Base-by-base conservation (phyloP, 192 early-diverging fungal species). In the Dimargaris xerosporica region DNA sequence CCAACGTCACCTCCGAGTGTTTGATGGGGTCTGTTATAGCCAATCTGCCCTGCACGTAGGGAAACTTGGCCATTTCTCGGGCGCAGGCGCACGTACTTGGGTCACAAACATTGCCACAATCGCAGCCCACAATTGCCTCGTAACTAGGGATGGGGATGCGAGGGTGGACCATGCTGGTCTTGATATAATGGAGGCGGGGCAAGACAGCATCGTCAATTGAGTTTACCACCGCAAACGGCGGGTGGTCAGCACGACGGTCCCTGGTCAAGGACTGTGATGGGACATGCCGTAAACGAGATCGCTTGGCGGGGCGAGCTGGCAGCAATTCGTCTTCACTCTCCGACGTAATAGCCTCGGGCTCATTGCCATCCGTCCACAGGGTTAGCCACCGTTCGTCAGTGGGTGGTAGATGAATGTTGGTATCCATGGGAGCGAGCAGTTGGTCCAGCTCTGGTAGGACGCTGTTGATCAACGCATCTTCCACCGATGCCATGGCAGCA, bases 221-320 rank as follows among this genome's bases (percentile, higher is more conserved):
- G 54, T 55, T 55, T 25, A 55, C 21, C 4, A 55, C 28, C n/a
- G 54, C 23, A 29, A 55, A 26, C 23, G 54, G 54, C 5, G 54
- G 28, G 16, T 17, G 54, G 54, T 50, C 17, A 5, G 17, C 25
- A 21, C 47, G 4, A 5, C 47, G 47, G 47, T 17, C 47, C 19
- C 19, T 17, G 19, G 7, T 1, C 17, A 23, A 50, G 4, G 4
- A 17, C 3, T 5, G 17, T 17, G 47, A 21, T 21, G 47, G 9
- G 47, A 1, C 25, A n/a, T n/a, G n/a, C n/a, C n/a, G n/a, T n/a
- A n/a, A n/a, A n/a, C n/a, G n/a, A n/a, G n/a, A n/a, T 5, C 47
- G 47, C 25, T 50, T 50, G 17, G 47, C 25, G 47, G 7, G 19
- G 4, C 25, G 17, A 7, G 7, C 17, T 5, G 47, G 47, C 4